Evolutionary conservation across 2,329 filamentous ascomycete genomes (phyloP).

Genomic region (Amauroascus niger): DNA sequence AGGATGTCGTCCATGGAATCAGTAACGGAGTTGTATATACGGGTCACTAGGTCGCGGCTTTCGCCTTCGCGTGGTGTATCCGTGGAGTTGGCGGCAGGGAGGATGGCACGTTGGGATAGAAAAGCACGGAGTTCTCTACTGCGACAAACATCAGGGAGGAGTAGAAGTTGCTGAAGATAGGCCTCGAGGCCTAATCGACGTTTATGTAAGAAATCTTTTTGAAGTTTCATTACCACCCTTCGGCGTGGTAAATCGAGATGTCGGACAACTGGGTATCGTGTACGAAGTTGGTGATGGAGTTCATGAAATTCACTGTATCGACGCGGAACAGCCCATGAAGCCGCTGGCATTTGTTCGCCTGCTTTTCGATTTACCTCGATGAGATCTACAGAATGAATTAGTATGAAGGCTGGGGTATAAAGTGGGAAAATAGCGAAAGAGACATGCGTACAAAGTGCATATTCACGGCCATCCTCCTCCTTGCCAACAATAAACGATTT

Average conservation of each 20-base stretch:
- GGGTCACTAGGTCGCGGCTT: conserved; percentile 72
- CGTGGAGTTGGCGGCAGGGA: conserved; percentile 50
- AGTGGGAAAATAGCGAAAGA: not conserved
- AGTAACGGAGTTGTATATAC: conserved; percentile 91
- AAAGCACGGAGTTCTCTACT: conserved; percentile 88
- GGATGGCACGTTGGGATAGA: conserved; percentile 73
- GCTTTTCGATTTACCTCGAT: conserved; percentile 84
- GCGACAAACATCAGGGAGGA: conserved; percentile 84
- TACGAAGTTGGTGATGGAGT: conserved; percentile 77
- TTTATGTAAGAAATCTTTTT: conserved; percentile 91
- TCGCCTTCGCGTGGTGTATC: conserved; percentile 53
- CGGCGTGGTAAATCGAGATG: conserved; percentile 85
- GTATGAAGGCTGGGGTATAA: conserved; percentile 31
- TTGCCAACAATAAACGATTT: conserved; percentile 86
- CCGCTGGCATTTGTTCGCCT: conserved; percentile 93
- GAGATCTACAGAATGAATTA: conserved; percentile 46
- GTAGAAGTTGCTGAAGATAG: conserved; percentile 71
- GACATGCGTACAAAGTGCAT: conserved; percentile 58
- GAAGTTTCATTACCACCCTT: conserved; percentile 89
- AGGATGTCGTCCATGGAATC: conserved; percentile 98
- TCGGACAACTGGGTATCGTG: conserved; percentile 76
- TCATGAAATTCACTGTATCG: conserved; percentile 97
- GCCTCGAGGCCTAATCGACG: conserved; percentile 71
- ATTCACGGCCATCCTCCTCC: conserved; percentile 88
- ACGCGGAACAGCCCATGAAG: conserved; percentile 83